phyloP scores from a whole-genome alignment of 1,139 yeast species.

The Arxiozyma slooffiae region DNA sequence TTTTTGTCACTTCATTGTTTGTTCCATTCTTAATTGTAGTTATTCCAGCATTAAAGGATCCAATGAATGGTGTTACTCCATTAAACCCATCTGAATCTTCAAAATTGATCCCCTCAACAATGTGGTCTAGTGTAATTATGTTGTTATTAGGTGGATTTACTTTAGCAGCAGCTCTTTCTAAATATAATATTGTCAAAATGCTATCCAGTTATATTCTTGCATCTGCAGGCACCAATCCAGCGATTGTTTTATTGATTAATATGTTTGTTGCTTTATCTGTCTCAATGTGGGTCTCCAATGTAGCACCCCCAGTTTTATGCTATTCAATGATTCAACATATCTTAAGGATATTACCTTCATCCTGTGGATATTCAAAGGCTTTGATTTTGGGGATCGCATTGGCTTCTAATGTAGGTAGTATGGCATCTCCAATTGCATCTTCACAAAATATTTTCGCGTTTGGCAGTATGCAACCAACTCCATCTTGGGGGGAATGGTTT shows the following conservation, averaged over 20 bases:
- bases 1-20: slow-evolving; percentile 72
- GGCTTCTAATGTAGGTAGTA: slow-evolving; percentile 88
- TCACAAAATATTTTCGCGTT: slow-evolving; percentile 91
- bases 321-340: slow-evolving; percentile 85
- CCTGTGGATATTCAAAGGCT: slow-evolving; percentile 70
- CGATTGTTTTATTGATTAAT: slow-evolving; percentile 60
- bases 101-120: slow-evolving; percentile 62
- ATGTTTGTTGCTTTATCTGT: slow-evolving; percentile 80
- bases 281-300: slow-evolving; percentile 94
- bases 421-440: slow-evolving; percentile 93
- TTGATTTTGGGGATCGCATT: slow-evolving; percentile 82
- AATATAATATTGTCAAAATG: slow-evolving; percentile 78
- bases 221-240: slow-evolving; percentile 79
- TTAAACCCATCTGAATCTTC: slow-evolving; percentile 64
- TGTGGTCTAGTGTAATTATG: slow-evolving; percentile 95
- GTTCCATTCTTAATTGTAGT: slow-evolving; percentile 73
- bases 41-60: slow-evolving; percentile 56
- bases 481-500: slow-evolving; percentile 95
- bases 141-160: slow-evolving; percentile 86
- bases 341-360: slow-evolving; percentile 69
- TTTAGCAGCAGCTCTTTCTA: slow-evolving; percentile 85
- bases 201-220: slow-evolving; percentile 73
- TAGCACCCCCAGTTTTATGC: slow-evolving; percentile 91
- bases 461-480: slow-evolving; percentile 77
- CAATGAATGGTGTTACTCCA: slow-evolving; percentile 36